phyloP scores from a whole-genome alignment of 2,329 filamentous ascomycete species.

The Fusarium sp. region DNA sequence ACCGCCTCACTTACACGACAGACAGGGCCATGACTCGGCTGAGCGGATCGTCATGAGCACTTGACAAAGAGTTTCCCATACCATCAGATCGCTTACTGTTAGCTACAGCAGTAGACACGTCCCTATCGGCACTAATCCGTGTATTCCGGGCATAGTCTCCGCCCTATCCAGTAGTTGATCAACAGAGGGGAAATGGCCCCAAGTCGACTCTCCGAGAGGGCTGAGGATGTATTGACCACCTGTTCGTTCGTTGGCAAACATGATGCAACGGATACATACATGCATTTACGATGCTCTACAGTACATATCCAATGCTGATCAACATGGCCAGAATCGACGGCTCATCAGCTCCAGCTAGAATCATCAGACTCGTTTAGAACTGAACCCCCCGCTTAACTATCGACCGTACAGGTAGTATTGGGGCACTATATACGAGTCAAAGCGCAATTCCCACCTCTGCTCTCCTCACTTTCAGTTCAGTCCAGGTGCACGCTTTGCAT shows the following conservation, averaged over 20 bases:
- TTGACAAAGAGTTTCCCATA: slow-evolving; percentile 2
- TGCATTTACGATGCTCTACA: not conserved
- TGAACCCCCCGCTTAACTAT: not conserved
- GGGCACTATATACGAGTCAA: slow-evolving; percentile 15
- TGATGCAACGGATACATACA: slow-evolving; percentile 1
- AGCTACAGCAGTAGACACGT: not conserved
- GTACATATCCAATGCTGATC: not conserved
- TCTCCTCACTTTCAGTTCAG: not conserved
- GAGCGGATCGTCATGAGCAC: slow-evolving; percentile 12
- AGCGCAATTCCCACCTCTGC: slow-evolving; percentile 12
- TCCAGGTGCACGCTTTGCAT: not conserved
- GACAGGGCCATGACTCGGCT: slow-evolving; percentile 34
- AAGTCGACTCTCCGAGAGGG: not conserved
- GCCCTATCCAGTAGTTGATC: not conserved
- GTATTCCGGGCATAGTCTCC: not conserved
- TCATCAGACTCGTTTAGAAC: not conserved
- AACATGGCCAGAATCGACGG: not conserved
- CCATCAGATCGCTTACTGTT: slow-evolving; percentile 2
- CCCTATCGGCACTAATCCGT: slow-evolving; percentile 10
- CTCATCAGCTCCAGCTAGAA: not conserved
- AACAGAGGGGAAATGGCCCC: not conserved
- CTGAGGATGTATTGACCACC: not conserved
- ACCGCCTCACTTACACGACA: slow-evolving; percentile 31
- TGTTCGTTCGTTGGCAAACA: slow-evolving; percentile 2
- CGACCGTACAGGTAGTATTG: not conserved